Evolutionary conservation across 139 green algal species (phyloP).

Genomic region (Chlamydomonas schloesseri): DNA sequence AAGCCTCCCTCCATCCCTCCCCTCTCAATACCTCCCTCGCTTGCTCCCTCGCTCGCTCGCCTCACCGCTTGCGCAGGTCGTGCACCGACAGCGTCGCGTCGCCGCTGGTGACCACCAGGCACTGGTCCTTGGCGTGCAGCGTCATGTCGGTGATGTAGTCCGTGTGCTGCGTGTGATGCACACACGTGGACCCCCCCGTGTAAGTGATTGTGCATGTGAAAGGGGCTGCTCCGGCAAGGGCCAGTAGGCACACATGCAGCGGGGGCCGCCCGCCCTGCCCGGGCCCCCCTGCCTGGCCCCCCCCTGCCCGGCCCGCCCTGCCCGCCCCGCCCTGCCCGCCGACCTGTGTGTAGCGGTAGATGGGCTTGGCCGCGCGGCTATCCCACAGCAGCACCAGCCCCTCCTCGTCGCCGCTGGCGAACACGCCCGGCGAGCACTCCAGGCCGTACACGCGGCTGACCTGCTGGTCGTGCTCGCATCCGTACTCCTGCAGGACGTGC

Average conservation of each 20-base stretch:
- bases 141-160: constrained; percentile 88
- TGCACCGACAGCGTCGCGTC: constrained; percentile 87
- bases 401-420: constrained; percentile 84
- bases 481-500: constrained; percentile 32
- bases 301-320: no score
- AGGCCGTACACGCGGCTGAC: constrained; percentile 73
- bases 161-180: constrained; percentile 80
- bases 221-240: no score
- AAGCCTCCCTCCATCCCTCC: not conserved
- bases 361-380: not conserved
- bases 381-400: constrained; percentile 89
- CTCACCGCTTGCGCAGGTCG: constrained; percentile 60
- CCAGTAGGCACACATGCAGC: no score
- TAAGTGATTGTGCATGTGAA: no score
- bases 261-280: no score
- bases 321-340: no score
- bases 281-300: no score
- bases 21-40: not conserved
- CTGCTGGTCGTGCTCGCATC: constrained; percentile 67
- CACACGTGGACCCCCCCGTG: no score
- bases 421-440: not conserved
- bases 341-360: not conserved
- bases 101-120: constrained; percentile 78
- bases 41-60: no score
- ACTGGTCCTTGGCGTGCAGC: constrained; percentile 43